Evolutionary conservation across 345 rosid species (phyloP), one percentile per base, ranked within the genome.

Genomic region (Mallotus nudiflorus): DNA sequence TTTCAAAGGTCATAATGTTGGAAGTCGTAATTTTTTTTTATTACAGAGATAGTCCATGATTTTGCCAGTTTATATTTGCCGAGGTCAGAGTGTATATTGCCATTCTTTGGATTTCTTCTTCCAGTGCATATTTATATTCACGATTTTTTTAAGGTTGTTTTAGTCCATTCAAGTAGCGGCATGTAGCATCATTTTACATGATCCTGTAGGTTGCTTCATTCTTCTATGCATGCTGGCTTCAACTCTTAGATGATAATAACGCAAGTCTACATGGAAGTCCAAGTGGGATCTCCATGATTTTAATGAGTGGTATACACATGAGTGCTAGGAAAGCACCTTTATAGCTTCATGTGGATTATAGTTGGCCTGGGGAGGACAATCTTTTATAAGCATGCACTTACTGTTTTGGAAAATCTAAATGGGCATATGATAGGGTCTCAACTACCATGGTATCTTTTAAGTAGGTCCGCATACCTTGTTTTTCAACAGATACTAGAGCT

Each of bases 231-330:
- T 40, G 73, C 74, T 59, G 77, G 42, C 53, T 58, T 68, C 71
- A 62, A 75, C 65, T 65, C 53, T 20, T 14, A 58, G 75, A 69
- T 70, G 73, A 64, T 29, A n/a, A 58, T 40, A 50, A 64, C 13
- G 24, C 59, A 28, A 53, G 27, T 35, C 62, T 42, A 13, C 44
- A 12, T 9, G 67, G 10, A 77, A 65, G 29, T 39, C 55, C 55
- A 61, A 54, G 68, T 78, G 82, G 74, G 62, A 55, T 62, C 59
- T 67, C 64, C 53, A 52, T 82, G 70, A 78, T 75, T 45, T 27
- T 18, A 63, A 62, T 22, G 31, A 52, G 51, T 61, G 80, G 57
- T 35, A 37, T 49, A 24, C 31, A 63, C 67, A 27, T 1, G 25
- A 14, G 39, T 49, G 10, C 18, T 51, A 10, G 25, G 19, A 62